phyloP scores from a whole-genome alignment of 345 rosid species.

The Eucalyptus sp. region DNA sequence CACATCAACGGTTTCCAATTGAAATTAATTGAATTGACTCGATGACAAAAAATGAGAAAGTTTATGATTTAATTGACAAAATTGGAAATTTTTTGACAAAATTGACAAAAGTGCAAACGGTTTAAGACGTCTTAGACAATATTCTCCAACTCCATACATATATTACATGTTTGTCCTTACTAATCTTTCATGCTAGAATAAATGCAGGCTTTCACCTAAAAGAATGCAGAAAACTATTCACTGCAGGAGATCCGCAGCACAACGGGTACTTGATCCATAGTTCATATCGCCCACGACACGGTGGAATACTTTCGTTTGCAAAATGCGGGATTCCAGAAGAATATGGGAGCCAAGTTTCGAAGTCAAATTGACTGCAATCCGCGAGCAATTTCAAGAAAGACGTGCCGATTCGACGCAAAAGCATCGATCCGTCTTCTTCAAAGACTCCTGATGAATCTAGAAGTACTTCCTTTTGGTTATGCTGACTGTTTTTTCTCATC shows the following conservation, averaged over 20 bases:
- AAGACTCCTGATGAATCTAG: not conserved
- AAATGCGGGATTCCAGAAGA: not conserved
- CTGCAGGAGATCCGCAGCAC: not conserved
- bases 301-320: not conserved
- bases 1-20: fast-evolving
- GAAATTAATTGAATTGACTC: fast-evolving
- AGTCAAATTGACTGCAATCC: not conserved
- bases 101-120: fast-evolving
- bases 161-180: not conserved
- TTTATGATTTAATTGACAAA: not conserved
- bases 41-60: not conserved
- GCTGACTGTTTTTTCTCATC: not conserved
- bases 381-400: not conserved
- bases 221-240: not conserved
- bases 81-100: fast-evolving
- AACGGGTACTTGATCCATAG: not conserved
- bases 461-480: not conserved
- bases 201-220: not conserved
- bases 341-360: not conserved
- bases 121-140: not conserved
- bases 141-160: not conserved
- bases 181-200: not conserved
- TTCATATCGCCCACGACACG: not conserved
- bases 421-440: not conserved
- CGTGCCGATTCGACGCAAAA: not conserved